phyloP scores from a whole-genome alignment of 139 green algal genomes.

The Picochlorum sp. region DNA sequence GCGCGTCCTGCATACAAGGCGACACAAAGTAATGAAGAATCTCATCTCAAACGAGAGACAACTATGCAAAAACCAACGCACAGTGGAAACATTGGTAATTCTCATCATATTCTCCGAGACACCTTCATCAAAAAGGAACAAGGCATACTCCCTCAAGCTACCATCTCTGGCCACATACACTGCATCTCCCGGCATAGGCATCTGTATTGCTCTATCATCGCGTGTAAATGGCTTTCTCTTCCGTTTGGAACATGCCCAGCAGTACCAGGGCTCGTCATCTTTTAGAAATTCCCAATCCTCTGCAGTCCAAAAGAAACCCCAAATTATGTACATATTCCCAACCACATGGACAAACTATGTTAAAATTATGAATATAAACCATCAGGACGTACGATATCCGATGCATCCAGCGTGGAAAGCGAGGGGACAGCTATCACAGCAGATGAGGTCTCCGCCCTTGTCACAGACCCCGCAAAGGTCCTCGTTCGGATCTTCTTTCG shows the following conservation, averaged over 20 bases:
- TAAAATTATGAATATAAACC: neutral
- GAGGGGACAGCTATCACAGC: neutral
- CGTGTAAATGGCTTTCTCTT: neutral
- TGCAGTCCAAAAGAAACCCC: neutral
- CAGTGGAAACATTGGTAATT: no score
- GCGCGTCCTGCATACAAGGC: no score
- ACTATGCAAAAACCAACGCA: no score
- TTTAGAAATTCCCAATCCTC: neutral
- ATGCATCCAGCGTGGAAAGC: neutral
- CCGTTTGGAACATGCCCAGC: neutral
- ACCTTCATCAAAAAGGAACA: no score
- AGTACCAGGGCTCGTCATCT: slow-evolving; percentile 1
- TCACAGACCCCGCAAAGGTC: neutral
- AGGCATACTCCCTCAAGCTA: no score
- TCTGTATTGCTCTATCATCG: neutral
- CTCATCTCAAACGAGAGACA: no score
- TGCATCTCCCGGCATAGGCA: neutral
- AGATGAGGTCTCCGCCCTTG: neutral
- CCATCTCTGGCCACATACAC: neutral
- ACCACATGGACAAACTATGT: neutral
- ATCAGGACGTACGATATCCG: neutral
- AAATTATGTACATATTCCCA: neutral
- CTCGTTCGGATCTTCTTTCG: neutral
- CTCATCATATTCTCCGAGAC: no score
- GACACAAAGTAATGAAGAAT: no score